A percentile compares a stretch with the other conserved stretches of the same genome.
phyloP scores from a whole-genome alignment of 768 basidiomycete genomes.

The Leccinum broughii region DNA sequence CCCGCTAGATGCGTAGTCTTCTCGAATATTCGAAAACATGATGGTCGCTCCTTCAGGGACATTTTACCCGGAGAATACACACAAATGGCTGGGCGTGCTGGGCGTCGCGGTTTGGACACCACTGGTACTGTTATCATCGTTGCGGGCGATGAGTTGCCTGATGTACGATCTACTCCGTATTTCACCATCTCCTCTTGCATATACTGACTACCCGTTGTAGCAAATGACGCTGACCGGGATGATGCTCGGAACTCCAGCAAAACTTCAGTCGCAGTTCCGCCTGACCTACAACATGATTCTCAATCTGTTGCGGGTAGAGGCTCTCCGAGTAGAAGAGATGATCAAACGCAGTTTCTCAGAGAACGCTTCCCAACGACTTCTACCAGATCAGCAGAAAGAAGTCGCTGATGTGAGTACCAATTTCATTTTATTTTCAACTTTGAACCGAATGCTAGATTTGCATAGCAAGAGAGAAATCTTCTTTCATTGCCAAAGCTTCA shows the following conservation, averaged over 20 bases:
- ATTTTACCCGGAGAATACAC: conserved; percentile 93
- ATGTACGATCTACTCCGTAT: conserved; percentile 49
- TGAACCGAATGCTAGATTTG: conserved; percentile 8
- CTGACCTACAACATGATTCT: conserved; percentile 99
- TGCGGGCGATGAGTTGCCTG: conserved; percentile 80
- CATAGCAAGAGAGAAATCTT: conserved; percentile 71
- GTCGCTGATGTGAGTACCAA: conserved; percentile 68
- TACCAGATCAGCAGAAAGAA: conserved; percentile 92
- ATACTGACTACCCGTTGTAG: conserved; percentile 38
- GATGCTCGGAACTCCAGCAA: conserved; percentile 94
- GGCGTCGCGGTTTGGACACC: conserved; percentile 90
- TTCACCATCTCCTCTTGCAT: not conserved
- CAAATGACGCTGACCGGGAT: conserved; percentile 74
- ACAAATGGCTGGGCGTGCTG: conserved; percentile 98
- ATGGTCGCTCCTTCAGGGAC: conserved; percentile 89
- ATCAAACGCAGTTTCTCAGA: conserved; percentile 99
- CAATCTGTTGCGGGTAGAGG: conserved; percentile 94
- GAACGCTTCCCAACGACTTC: conserved; percentile 87
- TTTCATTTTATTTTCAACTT: not conserved
- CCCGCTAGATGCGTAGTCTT: conserved; percentile 97
- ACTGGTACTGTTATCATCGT: conserved; percentile 96
- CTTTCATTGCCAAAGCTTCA: conserved; percentile 60
- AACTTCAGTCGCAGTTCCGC: conserved; percentile 93
- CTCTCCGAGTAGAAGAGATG: conserved; percentile 97
- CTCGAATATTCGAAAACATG: conserved; percentile 92